These are phyloP conservation scores for Penicillium griseofulvum DNA, from an alignment of 2,329 filamentous ascomycete genomes.

Conservation along the genomic window DNA sequence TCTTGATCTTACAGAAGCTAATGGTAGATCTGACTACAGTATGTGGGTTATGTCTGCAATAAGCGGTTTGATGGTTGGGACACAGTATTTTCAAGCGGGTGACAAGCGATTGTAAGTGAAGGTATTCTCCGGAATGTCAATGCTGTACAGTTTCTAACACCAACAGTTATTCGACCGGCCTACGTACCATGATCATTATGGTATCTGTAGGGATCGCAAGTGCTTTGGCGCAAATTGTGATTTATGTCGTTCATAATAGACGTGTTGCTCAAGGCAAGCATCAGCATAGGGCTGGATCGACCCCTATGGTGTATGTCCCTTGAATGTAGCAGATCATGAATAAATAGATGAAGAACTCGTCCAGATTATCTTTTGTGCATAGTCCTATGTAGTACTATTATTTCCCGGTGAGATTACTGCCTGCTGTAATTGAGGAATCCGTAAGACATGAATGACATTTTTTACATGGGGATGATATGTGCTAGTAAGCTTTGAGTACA, in stretches of 20 bases:
- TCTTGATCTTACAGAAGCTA: not conserved
- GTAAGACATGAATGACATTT: too few species aligned
- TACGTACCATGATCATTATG: not conserved
- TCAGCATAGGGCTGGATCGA: not conserved
- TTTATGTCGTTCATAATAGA: not conserved
- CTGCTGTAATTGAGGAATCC: not conserved
- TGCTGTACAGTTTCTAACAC: not conserved
- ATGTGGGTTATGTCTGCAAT: conserved; percentile 1
- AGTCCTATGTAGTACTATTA: not conserved
- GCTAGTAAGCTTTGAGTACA: too few species aligned
- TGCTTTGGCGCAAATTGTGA: not conserved
- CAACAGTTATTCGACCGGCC: not conserved
- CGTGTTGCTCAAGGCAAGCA: not conserved
- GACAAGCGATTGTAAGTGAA: not conserved
- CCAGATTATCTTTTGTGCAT: not conserved
- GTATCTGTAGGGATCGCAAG: not conserved
- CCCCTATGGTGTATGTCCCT: not conserved
- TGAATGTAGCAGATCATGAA: not conserved
- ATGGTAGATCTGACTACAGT: not conserved
- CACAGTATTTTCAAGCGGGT: not conserved
- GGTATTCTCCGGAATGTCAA: not conserved
- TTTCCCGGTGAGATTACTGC: not conserved
- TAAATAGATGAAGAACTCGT: not conserved
- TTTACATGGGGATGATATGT: not conserved
- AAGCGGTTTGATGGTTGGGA: not conserved